These are phyloP conservation scores for Tolypocladium album DNA, from an alignment of 2,329 filamentous ascomycete species.

Conservation along the genomic window DNA sequence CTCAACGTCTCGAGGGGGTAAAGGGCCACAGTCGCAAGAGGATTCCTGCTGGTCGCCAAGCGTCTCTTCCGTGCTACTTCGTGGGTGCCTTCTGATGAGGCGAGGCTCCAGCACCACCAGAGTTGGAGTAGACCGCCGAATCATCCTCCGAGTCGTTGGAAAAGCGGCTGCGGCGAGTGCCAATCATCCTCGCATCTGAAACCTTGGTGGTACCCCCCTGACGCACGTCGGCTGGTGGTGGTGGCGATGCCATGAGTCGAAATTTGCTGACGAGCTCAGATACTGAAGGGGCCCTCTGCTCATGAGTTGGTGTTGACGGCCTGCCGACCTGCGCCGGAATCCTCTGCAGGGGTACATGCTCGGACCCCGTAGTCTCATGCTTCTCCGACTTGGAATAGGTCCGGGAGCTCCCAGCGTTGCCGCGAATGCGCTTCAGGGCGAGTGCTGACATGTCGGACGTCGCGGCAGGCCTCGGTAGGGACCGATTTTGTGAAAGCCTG, in stretches of 20 bases:
- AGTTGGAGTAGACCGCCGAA: neutral
- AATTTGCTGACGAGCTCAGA: conserved; percentile 15
- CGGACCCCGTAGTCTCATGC: neutral
- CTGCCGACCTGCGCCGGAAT: neutral
- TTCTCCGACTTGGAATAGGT: neutral
- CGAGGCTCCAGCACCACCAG: neutral
- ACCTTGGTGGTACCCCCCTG: neutral
- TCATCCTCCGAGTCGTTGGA: conserved; percentile 5
- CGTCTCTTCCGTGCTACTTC: neutral
- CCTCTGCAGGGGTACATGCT: neutral
- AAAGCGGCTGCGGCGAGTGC: conserved; percentile 4
- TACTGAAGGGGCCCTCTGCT: conserved; percentile 9
- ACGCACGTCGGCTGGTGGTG: conserved; percentile 1
- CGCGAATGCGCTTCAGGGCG: neutral
- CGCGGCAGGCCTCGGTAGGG: neutral
- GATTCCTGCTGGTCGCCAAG: neutral
- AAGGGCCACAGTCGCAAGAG: neutral
- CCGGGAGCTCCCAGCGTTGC: neutral
- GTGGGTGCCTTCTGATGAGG: neutral
- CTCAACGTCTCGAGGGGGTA: neutral
- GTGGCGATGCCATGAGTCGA: conserved; percentile 8
- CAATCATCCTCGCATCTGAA: neutral
- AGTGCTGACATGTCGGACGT: neutral
- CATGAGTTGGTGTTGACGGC: neutral
- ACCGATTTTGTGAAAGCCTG: neutral